phyloP scores from a whole-genome alignment of 2,329 filamentous ascomycete genomes.

The Pseudogymnoascus sp. region DNA sequence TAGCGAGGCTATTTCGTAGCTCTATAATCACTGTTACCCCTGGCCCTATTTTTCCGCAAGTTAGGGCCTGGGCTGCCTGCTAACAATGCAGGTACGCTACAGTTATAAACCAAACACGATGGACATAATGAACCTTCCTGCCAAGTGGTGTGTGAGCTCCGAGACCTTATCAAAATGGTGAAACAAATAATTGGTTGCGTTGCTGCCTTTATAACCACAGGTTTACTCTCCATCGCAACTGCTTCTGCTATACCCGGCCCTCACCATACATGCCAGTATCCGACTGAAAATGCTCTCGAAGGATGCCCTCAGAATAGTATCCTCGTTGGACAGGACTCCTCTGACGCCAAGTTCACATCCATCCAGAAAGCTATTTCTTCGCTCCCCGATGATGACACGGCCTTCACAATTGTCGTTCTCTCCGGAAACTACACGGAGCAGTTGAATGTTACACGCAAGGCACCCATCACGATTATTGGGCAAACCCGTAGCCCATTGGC shows the following conservation, averaged over 20 bases:
- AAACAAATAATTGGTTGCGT: neutral
- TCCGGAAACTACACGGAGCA: slow-evolving; percentile 49
- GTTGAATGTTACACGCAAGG: slow-evolving; percentile 54
- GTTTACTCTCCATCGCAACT: neutral
- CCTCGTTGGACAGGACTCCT: slow-evolving; percentile 33
- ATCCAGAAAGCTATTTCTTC: slow-evolving; percentile 34
- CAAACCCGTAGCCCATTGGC: slow-evolving; percentile 27
- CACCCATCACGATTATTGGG: slow-evolving; percentile 54
- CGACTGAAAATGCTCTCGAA: slow-evolving; percentile 24
- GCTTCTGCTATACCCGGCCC: neutral
- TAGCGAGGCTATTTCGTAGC: neutral
- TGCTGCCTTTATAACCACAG: neutral
- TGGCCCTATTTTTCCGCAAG: neutral
- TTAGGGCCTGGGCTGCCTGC: neutral
- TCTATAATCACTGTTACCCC: neutral
- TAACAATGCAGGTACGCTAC: neutral
- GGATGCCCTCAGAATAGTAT: slow-evolving; percentile 35
- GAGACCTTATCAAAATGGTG: neutral
- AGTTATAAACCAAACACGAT: neutral
- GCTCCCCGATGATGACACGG: slow-evolving; percentile 1
- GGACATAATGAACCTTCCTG: neutral
- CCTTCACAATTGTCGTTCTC: slow-evolving; percentile 49
- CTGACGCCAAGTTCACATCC: slow-evolving; percentile 31
- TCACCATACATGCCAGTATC: slow-evolving; percentile 11
- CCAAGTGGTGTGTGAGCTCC: neutral